Evolutionary conservation across 129 eudicot genomes (phyloP).

Genomic region (Oenanthe sinensis): DNA sequence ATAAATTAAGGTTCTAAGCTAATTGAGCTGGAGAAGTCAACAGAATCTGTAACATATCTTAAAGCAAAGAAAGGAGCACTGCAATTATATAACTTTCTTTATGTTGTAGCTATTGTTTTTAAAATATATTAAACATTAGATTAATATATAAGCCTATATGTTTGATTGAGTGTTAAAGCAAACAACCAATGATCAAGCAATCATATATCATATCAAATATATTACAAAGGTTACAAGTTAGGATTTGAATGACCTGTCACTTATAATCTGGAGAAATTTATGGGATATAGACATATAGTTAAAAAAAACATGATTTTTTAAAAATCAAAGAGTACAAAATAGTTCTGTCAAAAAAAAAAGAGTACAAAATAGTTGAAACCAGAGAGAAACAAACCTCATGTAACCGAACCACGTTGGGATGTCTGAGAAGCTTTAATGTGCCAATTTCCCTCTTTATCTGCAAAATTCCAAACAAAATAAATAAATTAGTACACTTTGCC

Average conservation of each 20-base stretch:
- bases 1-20: background rate
- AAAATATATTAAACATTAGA: no score
- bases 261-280: background rate
- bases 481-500: no score
- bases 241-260: background rate
- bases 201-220: background rate
- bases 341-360: background rate
- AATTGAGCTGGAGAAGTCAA: background rate
- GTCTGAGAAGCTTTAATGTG: slow-evolving; percentile 72
- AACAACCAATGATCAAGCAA: background rate
- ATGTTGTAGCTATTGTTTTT: background rate
- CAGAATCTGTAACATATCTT: background rate
- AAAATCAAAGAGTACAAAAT: background rate
- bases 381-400: slow-evolving; percentile 41
- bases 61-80: background rate
- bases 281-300: background rate
- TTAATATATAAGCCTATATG: background rate
- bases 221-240: background rate
- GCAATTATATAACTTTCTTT: no score
- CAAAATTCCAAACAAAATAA: slow-evolving; percentile 5
- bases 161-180: background rate
- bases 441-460: slow-evolving; percentile 94
- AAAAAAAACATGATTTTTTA: background rate
- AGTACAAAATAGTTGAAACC: background rate
- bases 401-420: slow-evolving; percentile 78